Evolutionary conservation across 345 rosid species (phyloP), one percentile per base, ranked within the genome.

Genomic region (Cardamine chenopodiifolia): DNA sequence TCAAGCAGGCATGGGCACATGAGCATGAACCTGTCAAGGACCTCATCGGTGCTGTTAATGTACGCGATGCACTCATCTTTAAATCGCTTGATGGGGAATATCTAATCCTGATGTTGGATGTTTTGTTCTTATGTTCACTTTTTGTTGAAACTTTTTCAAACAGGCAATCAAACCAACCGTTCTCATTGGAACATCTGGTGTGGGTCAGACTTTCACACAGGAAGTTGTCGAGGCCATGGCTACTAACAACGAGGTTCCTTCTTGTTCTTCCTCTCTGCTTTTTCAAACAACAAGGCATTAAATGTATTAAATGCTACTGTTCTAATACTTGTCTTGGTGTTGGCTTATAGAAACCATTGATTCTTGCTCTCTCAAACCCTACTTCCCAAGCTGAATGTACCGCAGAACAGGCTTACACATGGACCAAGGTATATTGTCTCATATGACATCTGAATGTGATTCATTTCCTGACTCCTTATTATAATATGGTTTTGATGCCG

Each of bases 341-440:
- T 81, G 50, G 50, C 23, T 26, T 84, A 80, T 72, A 95, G 99
- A 95, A 78, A 86, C 99, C 99, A 0, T 79, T 95, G 67, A 90
- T 92, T 74, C 88, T 95, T 67, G 96, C 99, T 59, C 90, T 95
- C 39, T 95, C 99, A 48, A 95, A 92, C 73, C 99, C 98, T 22
- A 95, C 98, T 53, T 90, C 99, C 37, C 99, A 95, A 76, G 88
- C 98, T 12, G 99, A 95, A 76, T 95, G 99, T 68, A 95, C 96
- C 6, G 99, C 99, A 13, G 99, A 92, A 75, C 93, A 95, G 83
- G 99, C 99, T 64, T 95, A 95, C 74, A 80, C 87, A 58, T 95
- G 99, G 98, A 90, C 87, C 78, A 79, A 90, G 96, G 98, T 89
- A 79, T 49, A 17, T 9, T 20, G 3, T 29, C 67, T 29, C 39